These are phyloP conservation scores for Plectosphaerella cucumerina DNA, from an alignment of 2,329 filamentous ascomycete genomes.

Conservation along the genomic window DNA sequence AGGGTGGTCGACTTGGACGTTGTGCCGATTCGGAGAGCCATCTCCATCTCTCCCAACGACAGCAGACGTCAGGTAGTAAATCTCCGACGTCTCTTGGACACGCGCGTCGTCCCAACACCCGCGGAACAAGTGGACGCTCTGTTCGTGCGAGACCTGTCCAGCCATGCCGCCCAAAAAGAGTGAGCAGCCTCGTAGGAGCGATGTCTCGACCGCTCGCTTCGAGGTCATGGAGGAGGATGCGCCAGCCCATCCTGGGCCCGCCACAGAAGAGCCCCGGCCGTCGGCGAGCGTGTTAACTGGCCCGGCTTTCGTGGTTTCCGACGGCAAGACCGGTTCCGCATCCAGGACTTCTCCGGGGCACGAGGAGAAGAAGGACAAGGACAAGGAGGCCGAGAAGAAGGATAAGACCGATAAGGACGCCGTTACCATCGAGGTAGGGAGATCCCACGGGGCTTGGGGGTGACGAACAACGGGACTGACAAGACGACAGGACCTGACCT, in stretches of 20 bases:
- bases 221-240: slow-evolving; percentile 37
- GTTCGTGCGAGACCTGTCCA: neutral
- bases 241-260: slow-evolving; percentile 12
- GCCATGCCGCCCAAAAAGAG: slow-evolving; percentile 55
- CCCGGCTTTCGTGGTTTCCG: neutral
- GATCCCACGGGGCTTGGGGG: neutral
- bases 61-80: no score
- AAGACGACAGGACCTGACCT: slow-evolving; percentile 59
- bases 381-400: slow-evolving; percentile 25
- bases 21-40: no score
- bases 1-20: no score
- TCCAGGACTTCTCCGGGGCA: slow-evolving; percentile 7
- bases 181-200: slow-evolving; percentile 39
- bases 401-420: slow-evolving; percentile 31
- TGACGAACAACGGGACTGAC: neutral
- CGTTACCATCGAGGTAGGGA: slow-evolving; percentile 49
- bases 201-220: slow-evolving; percentile 41
- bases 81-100: no score
- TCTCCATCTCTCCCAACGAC: no score
- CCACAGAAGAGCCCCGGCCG: slow-evolving; percentile 2
- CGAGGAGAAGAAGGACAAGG: slow-evolving; percentile 24
- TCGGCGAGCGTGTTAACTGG: neutral
- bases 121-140: neutral
- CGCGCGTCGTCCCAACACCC: neutral
- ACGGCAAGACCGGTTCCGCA: no score